Base-by-base conservation (phyloP, 106 monocot genomes). In the Dioscorea zingiberensis region DNA sequence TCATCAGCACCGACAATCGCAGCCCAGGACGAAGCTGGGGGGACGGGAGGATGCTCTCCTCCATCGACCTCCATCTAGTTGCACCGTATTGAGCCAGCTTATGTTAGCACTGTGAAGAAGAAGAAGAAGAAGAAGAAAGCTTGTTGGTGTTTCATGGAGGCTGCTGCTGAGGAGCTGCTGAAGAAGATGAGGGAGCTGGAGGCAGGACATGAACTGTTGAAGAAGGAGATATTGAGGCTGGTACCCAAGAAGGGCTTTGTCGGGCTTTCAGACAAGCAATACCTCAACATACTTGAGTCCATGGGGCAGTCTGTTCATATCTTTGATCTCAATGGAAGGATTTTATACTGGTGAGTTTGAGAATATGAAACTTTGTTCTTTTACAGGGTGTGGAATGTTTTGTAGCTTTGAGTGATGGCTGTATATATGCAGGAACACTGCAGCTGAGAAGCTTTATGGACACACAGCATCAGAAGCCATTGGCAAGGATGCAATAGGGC, bases 381-480 rank as follows among this genome's bases (percentile, higher is more conserved):
- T 26, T 13, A 5, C 10, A 13, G 18, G 13, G 10, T 14, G n/a
- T n/a, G n/a, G n/a, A n/a, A 38, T 38, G 38, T 38, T 38, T 38
- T 10, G 9, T 38, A 38, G 6, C 38, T 38, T 38, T 38, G 4
- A 8, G 10, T 38, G 38, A 38, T 38, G 38, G n/a, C n/a, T n/a
- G 64, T 47, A 22, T 55, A 71, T 13, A 25, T 77, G 38, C 62
- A 97, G 97, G 97, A 98, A 98, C 25, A 81, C 65, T 5, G 86
- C 92, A 47, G 97, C 97, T 45, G 92, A 98, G 67, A 65, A 69
- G 25, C 85, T 98, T 47, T 98, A 88, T 84, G 97, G 97, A 58
- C 92, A 75, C 69, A 67, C 92, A 49, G 73, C 81, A 67, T 75
- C 83, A 38, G 97, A 98, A 84, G 97, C 84, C 13, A 72, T 92